Percentiles rank a stretch among this genome's conserved stretches.
Evolutionary conservation across 345 rosid genomes (phyloP).

Genomic region (Pistacia atlantica): DNA sequence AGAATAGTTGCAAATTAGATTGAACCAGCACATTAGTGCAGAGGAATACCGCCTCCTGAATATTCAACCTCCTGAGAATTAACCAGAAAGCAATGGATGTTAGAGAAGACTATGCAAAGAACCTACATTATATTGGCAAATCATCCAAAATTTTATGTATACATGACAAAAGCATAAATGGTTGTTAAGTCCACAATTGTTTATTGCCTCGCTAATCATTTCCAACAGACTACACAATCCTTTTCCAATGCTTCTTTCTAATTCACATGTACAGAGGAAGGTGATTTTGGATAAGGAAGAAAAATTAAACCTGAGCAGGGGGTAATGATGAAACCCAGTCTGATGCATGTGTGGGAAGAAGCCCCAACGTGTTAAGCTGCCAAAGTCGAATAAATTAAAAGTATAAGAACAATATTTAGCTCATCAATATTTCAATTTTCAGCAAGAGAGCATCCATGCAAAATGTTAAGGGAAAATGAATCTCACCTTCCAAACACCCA

Average conservation of each 20-base stretch:
- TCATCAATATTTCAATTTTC: not conserved
- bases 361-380: constrained; percentile 97
- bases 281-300: not conserved
- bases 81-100: constrained; percentile 16
- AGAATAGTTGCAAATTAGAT: not conserved
- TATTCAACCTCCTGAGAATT: constrained; percentile 86
- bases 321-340: constrained; percentile 99
- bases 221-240: not conserved
- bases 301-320: constrained; percentile 79
- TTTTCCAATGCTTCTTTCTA: constrained; percentile 8
- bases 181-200: not conserved
- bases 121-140: not conserved
- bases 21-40: constrained; percentile 29
- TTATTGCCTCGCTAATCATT: too few relatives aligned
- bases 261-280: constrained; percentile 3
- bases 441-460: not conserved
- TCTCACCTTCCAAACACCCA: constrained; percentile 98
- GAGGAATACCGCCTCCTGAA: constrained; percentile 79
- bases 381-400: constrained; percentile 24
- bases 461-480: constrained; percentile 11
- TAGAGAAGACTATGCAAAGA: not conserved
- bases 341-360: constrained; percentile 97
- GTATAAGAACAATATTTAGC: not conserved
- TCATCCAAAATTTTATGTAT: too few relatives aligned
- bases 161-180: not conserved